Conservation (phyloP, 345 rosid species). For the Populus deltoides region DNA sequence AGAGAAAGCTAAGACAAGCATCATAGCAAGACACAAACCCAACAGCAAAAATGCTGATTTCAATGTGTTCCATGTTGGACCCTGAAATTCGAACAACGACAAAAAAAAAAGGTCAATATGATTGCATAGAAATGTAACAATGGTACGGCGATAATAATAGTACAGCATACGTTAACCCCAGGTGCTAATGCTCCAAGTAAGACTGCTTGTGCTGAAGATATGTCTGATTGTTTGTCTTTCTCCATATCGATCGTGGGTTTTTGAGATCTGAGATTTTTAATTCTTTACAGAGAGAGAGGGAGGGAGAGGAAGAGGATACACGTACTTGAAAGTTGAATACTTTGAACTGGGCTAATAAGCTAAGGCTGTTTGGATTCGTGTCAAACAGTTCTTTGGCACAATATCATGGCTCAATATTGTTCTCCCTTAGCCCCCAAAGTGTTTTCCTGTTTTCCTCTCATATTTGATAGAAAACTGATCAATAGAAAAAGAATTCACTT, state of each 20-base stretch:
- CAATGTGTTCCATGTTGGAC: conserved; percentile 75
- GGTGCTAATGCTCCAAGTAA: conserved; percentile 81
- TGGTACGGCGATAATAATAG: neutral
- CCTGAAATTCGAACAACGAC: conserved; percentile 44
- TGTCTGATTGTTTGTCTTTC: conserved; percentile 14
- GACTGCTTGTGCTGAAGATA: conserved; percentile 61
- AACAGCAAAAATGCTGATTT: conserved; percentile 70
- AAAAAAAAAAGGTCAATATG: neutral
- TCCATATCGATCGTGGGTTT: conserved; percentile 21
- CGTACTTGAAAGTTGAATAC: too few relatives aligned
- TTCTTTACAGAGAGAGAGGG: neutral
- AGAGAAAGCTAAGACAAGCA: conserved; percentile 81
- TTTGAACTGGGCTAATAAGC: neutral
- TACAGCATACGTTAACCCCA: conserved; percentile 73
- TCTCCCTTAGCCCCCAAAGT: too few relatives aligned
- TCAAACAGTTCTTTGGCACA: too few relatives aligned
- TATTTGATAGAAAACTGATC: too few relatives aligned
- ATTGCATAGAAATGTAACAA: too few relatives aligned
- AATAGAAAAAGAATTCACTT: too few relatives aligned
- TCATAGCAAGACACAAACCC: conserved; percentile 63
- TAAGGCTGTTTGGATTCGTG: neutral
- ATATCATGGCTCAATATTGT: too few relatives aligned
- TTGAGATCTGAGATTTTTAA: conserved; percentile 6
- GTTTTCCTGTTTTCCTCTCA: too few relatives aligned
- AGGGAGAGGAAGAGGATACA: neutral